Conservation (phyloP, 2,329 filamentous ascomycete genomes). For the Colletotrichum liriopes region DNA sequence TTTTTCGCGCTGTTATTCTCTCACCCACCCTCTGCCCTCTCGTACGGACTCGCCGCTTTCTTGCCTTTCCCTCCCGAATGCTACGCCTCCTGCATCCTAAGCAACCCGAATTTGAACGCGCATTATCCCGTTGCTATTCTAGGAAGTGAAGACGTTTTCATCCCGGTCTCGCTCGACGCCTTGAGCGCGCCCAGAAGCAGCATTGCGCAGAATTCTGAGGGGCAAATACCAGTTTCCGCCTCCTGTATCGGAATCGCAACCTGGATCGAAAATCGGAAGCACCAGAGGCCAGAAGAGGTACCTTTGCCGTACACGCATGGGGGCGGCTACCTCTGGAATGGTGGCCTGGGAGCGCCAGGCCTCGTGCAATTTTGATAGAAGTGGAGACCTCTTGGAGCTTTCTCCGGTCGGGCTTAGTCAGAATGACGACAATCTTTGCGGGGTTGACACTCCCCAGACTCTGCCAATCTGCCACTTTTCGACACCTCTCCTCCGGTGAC, state of each 20-base stretch:
- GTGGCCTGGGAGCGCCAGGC: conserved; percentile 30
- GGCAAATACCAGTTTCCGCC: not conserved
- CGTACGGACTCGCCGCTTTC: conserved; percentile 30
- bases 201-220: conserved; percentile 10
- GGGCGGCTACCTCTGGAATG: conserved; percentile 22
- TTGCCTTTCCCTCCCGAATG: conserved; percentile 28
- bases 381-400: conserved; percentile 30
- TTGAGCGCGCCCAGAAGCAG: not conserved
- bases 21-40: not conserved
- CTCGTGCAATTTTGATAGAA: conserved; percentile 39
- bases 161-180: not conserved
- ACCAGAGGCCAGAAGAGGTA: conserved; percentile 20
- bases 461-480: not conserved
- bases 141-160: not conserved
- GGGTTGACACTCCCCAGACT: conserved; percentile 37
- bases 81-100: conserved; percentile 30
- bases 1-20: conserved; percentile 11
- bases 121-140: conserved; percentile 27
- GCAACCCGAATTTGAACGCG: conserved; percentile 20
- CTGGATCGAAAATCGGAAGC: conserved; percentile 24
- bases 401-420: conserved; percentile 32
- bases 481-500: conserved; percentile 1
- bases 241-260: conserved; percentile 29
- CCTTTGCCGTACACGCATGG: conserved; percentile 24
- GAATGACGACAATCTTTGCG: conserved; percentile 43